phyloP scores from a whole-genome alignment of 1,284 basidiomycete species.

The Cryptococcus sp. region DNA sequence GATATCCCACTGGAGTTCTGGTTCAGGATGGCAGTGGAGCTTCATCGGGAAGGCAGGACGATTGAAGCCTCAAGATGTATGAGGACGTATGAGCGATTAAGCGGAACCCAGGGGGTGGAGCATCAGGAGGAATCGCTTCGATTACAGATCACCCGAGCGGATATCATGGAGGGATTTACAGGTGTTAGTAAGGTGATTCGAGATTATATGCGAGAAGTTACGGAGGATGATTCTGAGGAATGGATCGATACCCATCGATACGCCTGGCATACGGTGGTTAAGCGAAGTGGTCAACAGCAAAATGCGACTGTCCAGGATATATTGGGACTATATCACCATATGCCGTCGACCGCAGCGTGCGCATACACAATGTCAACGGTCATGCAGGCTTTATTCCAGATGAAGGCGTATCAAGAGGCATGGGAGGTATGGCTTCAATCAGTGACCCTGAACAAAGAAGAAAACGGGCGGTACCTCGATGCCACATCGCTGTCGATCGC shows the following conservation, averaged over 20 bases:
- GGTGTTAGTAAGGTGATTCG: background rate
- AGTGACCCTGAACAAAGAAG: background rate
- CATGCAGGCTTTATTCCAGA: background rate
- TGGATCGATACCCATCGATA: background rate
- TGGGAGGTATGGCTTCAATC: background rate
- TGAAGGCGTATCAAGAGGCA: background rate
- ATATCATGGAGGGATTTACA: background rate
- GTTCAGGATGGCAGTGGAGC: too few species aligned
- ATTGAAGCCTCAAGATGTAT: background rate
- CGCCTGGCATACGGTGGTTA: constrained; percentile 3
- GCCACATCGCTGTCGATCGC: constrained; percentile 24
- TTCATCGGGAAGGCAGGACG: too few species aligned
- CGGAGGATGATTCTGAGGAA: background rate
- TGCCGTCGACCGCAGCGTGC: background rate
- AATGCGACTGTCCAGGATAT: background rate
- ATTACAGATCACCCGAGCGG: background rate
- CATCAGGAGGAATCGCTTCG: background rate
- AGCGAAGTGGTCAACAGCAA: background rate
- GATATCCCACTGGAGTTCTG: background rate
- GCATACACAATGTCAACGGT: constrained; percentile 2
- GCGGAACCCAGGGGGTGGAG: background rate
- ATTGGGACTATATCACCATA: background rate
- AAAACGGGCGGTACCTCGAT: constrained; percentile 17
- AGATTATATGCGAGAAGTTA: background rate
- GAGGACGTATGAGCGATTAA: background rate